phyloP scores from a whole-genome alignment of 2,329 filamentous ascomycete genomes.

The Aspergillus candidus region DNA sequence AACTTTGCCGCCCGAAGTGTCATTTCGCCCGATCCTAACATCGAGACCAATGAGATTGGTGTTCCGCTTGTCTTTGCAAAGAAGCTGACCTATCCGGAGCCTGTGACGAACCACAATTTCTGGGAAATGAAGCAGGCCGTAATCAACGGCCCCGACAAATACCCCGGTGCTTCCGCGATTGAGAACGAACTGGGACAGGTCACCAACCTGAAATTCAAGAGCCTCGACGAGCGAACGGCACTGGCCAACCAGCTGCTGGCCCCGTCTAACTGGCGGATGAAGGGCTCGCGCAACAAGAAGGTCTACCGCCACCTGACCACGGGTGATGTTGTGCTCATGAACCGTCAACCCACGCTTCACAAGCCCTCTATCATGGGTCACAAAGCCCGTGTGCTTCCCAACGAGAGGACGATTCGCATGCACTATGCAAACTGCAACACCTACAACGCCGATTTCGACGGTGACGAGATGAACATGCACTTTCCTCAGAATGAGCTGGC shows the following conservation, averaged over 20 bases:
- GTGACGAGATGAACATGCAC: slow-evolving; percentile 99
- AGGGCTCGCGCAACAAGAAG: slow-evolving; percentile 83
- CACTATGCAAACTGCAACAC: slow-evolving; percentile 99
- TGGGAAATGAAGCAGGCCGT: slow-evolving; percentile 93
- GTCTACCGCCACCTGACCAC: slow-evolving; percentile 94
- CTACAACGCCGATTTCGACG: slow-evolving; percentile 98
- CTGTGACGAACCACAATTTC: slow-evolving; percentile 95
- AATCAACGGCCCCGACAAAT: slow-evolving; percentile 87
- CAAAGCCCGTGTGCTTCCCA: slow-evolving; percentile 80
- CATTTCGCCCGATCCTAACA: slow-evolving; percentile 96
- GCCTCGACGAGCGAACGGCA: slow-evolving; percentile 76
- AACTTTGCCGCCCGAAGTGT: slow-evolving; percentile 97
- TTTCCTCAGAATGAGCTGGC: slow-evolving; percentile 97
- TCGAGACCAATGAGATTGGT: slow-evolving; percentile 97
- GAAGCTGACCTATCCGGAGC: slow-evolving; percentile 93
- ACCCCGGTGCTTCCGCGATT: slow-evolving; percentile 89
- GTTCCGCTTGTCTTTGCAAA: slow-evolving; percentile 96
- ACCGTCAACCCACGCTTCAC: slow-evolving; percentile 93
- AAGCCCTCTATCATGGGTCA: slow-evolving; percentile 99
- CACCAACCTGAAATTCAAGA: slow-evolving; percentile 80
- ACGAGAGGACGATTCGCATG: slow-evolving; percentile 97
- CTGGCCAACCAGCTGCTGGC: slow-evolving; percentile 90
- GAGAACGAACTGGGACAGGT: slow-evolving; percentile 95
- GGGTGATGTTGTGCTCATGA: slow-evolving; percentile 97
- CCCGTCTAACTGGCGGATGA: slow-evolving; percentile 67